Evolutionary conservation across 78 protist genomes (phyloP), one percentile per base, ranked within the genome.

Genomic region (Cavenderia fasciculata): DNA sequence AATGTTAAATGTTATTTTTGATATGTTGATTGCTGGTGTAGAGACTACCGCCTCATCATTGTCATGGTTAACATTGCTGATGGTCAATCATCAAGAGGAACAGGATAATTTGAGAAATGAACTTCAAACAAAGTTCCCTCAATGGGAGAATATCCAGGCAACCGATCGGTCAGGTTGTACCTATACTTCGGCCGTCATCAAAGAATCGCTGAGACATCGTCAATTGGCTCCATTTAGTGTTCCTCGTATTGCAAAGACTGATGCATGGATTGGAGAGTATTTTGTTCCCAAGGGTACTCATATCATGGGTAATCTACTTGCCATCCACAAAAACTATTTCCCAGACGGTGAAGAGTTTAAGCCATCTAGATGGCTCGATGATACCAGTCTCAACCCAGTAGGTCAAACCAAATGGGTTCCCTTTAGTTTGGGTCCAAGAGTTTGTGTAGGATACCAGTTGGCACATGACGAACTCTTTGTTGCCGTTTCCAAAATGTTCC

Each of bases 51-150:
- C 71, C 6, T 33, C 54, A 5, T 33, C 77, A 29, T 8, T 79
- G 1, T 54, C 63, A 27, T 68, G 74, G 78, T 27, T 47, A 7
- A 19, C 66, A 1, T 19, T 79, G 27, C 34, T 21, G 6, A 36
- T 79, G 52, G 59, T 41, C 14, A 68, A 79, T 12, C 2, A 79
- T 52, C 66, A 31, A 54, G 73, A 79, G 10, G 11, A 66, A 29
- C 88, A 79, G 41, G 88, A 79, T 19, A 54, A 66, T 14, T 40
- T n/a, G n/a, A n/a, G n/a, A n/a, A n/a, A n/a, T n/a, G n/a, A n/a
- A n/a, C n/a, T n/a, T n/a, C n/a, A n/a, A n/a, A n/a, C n/a, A n/a
- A n/a, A n/a, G n/a, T n/a, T n/a, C n/a, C n/a, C n/a, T n/a, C n/a
- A n/a, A n/a, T n/a, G n/a, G n/a, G n/a, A n/a, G n/a, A n/a, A n/a